Base-by-base conservation (phyloP, 1,139 yeast species). In the Keqinozyma sinolaborantium region DNA sequence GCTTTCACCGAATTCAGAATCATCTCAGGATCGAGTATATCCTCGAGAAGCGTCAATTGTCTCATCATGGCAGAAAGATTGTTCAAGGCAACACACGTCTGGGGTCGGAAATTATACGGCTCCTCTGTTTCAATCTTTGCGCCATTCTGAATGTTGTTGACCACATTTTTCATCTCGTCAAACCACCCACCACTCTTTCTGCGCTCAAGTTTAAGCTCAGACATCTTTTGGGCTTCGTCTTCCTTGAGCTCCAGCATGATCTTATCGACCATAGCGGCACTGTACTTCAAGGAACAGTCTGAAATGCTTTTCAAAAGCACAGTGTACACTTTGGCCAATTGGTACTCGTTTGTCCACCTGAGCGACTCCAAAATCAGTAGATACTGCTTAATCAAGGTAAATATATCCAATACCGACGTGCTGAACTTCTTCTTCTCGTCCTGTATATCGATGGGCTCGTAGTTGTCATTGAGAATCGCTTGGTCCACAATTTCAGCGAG, bases 31-130 rank as follows among this genome's bases (percentile, higher is more conserved):
- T 83, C 78, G 12, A 84, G 48, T 19, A 68, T 54, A 3, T 69
- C 73, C 47, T 85, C 95, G 27, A 87, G 55, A 31, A 66, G 72
- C 31, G 76, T 71, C 24, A 86, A 55, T 41, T 77, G 75, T 2
- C 62, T 54, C 56, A 77, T 69, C 60, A 84, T 75, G 13, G 78
- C 73, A 5, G 81, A 78, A 13, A 87, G 51, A 46, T 87, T 79
- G 52, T 85, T 85, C 33, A 87, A 62, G 14, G 83, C 81, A n/a
- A 84, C 75, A 56, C 95, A 86, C 0, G 92, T 79, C 33, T 72
- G 66, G 3, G 72, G 65, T 39, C 70, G 65, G 57, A 84, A 85
- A 35, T 77, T 71, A 50, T 72, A 82, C 0, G 88, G 77, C 16
- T 74, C 62, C 41, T 80, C 73, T 4, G 58, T 47, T 38, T 64